Base-by-base conservation (phyloP, 2,329 filamentous ascomycete species). In the Paramyrothecium roridum region DNA sequence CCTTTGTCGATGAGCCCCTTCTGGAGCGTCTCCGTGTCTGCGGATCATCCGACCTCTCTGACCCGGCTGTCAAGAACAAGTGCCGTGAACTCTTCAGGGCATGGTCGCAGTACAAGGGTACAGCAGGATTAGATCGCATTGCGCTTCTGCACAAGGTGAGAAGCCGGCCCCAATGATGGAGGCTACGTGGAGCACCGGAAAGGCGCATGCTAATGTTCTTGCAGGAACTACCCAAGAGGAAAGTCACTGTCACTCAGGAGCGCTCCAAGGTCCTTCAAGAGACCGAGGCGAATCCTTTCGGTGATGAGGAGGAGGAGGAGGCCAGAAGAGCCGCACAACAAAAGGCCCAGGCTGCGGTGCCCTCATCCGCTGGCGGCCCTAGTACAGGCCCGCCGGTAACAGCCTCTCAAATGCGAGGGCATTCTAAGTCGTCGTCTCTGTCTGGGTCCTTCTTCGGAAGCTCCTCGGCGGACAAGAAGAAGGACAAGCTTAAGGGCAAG, bases 11-110 rank as follows among this genome's bases (percentile, higher is more conserved):
- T 66, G 93, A 97, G 69, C 90, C 93, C 30, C 79, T 99, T 43
- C 83, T 99, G 57, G 95, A 99, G 73, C 89, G 95, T 22, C 80
- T 99, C 52, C 87, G 95, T 21, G 87, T 98, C 34, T 89, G 93
- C 61, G 92, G 90, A 34, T 92, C 90, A 19, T 93, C 95, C 53
- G 82, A 91, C 19, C 81, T 95, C 58, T 93, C 92, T 1, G 93
- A 98, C 70, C 81, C 86, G 0, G 85, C 90, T 56, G 93, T 99
- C n/a, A 88, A 85, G 65, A 85, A 89, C 59, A 97, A 96, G 74
- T 96, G 92, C 70, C 88, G 90, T 51, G 84, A 90, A 56, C 78
- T 99, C 3, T 99, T 96, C 69, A 82, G 87, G 50, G 86, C 90
- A 70, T 99, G 95, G 95, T 86, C 91, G 23, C 86, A 90, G 57